phyloP scores from a whole-genome alignment of 2,329 filamentous ascomycete genomes.

The Acrocalymma vagum region DNA sequence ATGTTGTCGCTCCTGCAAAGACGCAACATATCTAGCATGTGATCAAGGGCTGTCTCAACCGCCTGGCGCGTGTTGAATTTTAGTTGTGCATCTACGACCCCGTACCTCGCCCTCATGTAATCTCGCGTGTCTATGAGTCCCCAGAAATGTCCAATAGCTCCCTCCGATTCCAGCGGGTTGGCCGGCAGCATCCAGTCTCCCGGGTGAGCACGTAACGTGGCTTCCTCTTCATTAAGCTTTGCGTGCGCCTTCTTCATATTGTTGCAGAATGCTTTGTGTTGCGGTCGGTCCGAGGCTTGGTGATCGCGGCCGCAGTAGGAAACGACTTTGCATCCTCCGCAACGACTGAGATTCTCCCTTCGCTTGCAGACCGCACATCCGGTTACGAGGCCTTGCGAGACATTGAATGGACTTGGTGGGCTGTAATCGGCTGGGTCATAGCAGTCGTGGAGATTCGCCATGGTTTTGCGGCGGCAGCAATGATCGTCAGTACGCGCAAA shows the following conservation, averaged over 20 bases:
- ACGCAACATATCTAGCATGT: slow-evolving; percentile 53
- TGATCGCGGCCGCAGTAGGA: slow-evolving; percentile 58
- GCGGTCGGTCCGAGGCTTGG: slow-evolving; percentile 46
- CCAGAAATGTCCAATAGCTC: neutral
- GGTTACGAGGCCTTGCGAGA: slow-evolving; percentile 2
- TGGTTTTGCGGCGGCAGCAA: too few relatives aligned
- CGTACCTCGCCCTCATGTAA: neutral
- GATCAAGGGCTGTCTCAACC: slow-evolving; percentile 38
- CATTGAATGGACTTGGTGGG: slow-evolving; percentile 3
- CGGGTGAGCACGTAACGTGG: too few relatives aligned
- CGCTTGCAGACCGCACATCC: slow-evolving; percentile 6
- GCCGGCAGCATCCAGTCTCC: too few relatives aligned
- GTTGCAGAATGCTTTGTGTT: slow-evolving; percentile 54
- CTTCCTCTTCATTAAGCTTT: slow-evolving; percentile 26
- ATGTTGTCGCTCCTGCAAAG: slow-evolving; percentile 56
- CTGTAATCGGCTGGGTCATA: neutral
- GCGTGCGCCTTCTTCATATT: slow-evolving; percentile 42
- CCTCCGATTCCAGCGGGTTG: neutral
- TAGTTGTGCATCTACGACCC: slow-evolving; percentile 36
- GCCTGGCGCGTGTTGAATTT: slow-evolving; percentile 44
- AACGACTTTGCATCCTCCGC: slow-evolving; percentile 52
- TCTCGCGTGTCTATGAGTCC: neutral
- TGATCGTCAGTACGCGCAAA: too few relatives aligned
- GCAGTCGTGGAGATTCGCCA: too few relatives aligned
- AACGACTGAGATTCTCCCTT: slow-evolving; percentile 41